phyloP scores from a whole-genome alignment of 768 basidiomycete genomes.

The Pleurotus tuoliensis region DNA sequence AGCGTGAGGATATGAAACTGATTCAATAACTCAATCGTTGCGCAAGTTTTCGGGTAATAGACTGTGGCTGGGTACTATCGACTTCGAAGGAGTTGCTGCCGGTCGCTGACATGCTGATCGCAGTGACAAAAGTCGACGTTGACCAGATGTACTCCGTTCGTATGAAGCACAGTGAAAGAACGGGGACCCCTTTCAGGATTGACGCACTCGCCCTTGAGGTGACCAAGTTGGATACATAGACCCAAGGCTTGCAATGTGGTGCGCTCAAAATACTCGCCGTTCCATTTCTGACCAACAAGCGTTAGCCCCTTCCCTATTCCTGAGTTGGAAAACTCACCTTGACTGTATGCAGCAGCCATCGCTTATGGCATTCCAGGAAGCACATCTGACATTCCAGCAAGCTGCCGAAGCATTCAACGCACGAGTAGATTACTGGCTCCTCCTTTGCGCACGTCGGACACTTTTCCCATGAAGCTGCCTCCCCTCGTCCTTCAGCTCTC shows the following conservation, averaged over 20 bases:
- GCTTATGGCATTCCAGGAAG: slow-evolving; percentile 5
- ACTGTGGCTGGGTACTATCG: slow-evolving; percentile 15
- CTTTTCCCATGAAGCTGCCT: too few relatives aligned
- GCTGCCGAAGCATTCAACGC: slow-evolving; percentile 6
- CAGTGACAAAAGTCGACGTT: slow-evolving; percentile 22
- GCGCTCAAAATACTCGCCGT: slow-evolving; percentile 6
- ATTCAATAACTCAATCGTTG: slow-evolving; percentile 10
- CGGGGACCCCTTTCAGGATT: not conserved
- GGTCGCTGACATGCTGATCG: not conserved
- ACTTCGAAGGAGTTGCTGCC: slow-evolving; percentile 1
- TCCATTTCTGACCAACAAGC: slow-evolving; percentile 8
- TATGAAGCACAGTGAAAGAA: slow-evolving; percentile 17
- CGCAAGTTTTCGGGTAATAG: slow-evolving; percentile 10
- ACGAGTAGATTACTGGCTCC: not conserved
- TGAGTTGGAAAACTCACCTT: not conserved
- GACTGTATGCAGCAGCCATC: slow-evolving; percentile 6
- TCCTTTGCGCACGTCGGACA: too few relatives aligned
- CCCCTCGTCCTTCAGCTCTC: too few relatives aligned
- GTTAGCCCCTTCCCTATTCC: not conserved
- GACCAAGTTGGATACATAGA: slow-evolving; percentile 21
- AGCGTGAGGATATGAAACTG: slow-evolving; percentile 4
- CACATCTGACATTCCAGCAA: slow-evolving; percentile 6
- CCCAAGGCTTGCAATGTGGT: slow-evolving; percentile 12
- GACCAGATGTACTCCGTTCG: slow-evolving; percentile 21
- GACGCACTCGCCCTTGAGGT: slow-evolving; percentile 13